Evolutionary conservation across 2,329 filamentous ascomycete species (phyloP), one percentile per base, ranked within the genome.

Genomic region (Phialemonium atrogriseum): DNA sequence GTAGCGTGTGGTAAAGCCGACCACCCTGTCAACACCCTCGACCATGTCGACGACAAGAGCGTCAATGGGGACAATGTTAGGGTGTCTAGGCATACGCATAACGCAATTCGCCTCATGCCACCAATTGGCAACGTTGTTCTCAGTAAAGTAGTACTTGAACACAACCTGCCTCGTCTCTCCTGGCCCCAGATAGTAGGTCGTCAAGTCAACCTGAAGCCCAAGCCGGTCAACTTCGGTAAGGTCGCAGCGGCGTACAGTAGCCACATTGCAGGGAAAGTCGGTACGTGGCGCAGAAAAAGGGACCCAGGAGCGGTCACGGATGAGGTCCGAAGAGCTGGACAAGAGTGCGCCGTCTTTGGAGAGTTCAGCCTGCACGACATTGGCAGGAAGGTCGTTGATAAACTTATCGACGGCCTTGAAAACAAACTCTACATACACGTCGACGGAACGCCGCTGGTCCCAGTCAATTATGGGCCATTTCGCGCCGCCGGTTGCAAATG

Each of bases 101-200:
- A 46, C 47, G 5, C 56, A 38, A 35, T 55, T 54, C 41, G 56
- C 44, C 39, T 62, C 59, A 16, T 54, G 27, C 56, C 56, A 61
- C 7, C 39, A 32, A 18, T 21, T 36, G 4, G 32, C 12, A 10
- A 44, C 13, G 23, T 40, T 34, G 15, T 48, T 40, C 10, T 24
- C 32, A 17, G 49, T 21, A 14, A 52, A 50, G 37, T 50, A 54
- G 33, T 59, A 59, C 32, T 60, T 59, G 40, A 59, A 59, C 5
- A 50, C 50, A 18, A 47, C 30, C 41, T 44, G 36, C 24, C 28
- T 30, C 21, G 18, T 24, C 17, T 42, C 21, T 12, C 24, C 30
- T 8, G 32, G 27, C 10, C n/a, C 7, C 11, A 32, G 24, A n/a
- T 28, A 10, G 26, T 42, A 40, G 17, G 32, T 32, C 7, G 22